A percentile compares a stretch with the other conserved stretches of the same genome.
phyloP scores from a whole-genome alignment of 805 yeast genomes.

The Metschnikowia continentalis region DNA sequence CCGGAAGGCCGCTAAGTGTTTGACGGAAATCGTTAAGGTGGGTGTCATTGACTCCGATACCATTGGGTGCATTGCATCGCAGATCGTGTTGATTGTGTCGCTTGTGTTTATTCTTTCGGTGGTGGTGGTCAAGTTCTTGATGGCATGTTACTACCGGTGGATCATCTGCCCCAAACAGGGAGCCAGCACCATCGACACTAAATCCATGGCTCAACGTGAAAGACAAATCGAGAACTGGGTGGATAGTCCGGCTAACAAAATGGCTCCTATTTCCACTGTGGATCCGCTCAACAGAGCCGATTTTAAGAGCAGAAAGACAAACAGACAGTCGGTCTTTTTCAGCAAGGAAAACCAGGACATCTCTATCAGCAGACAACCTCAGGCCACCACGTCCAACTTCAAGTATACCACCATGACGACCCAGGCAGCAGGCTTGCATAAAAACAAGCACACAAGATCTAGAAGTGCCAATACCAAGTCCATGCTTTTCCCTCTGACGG shows the following conservation, averaged over 20 bases:
- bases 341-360: slow-evolving; percentile 25
- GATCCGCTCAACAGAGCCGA: slow-evolving; percentile 52
- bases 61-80: slow-evolving; percentile 90
- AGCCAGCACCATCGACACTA: slow-evolving; percentile 56
- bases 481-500: slow-evolving; percentile 20
- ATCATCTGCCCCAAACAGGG: slow-evolving; percentile 66
- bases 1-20: slow-evolving; percentile 72
- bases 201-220: slow-evolving; percentile 58
- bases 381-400: slow-evolving; percentile 33
- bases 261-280: slow-evolving; percentile 38
- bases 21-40: slow-evolving; percentile 80
- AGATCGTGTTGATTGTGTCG: slow-evolving; percentile 75
- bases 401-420: slow-evolving; percentile 62
- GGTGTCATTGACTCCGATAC: slow-evolving; percentile 87
- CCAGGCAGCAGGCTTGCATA: slow-evolving; percentile 43
- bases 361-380: slow-evolving; percentile 26
- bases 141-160: slow-evolving; percentile 93
- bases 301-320: slow-evolving; percentile 32
- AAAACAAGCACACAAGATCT: slow-evolving; percentile 15
- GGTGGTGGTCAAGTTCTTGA: slow-evolving; percentile 68
- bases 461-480: slow-evolving; percentile 17
- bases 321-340: slow-evolving; percentile 41
- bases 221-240: slow-evolving; percentile 83
- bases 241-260: slow-evolving; percentile 39
- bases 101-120: slow-evolving; percentile 80